Evolutionary conservation across 2,329 filamentous ascomycete genomes (phyloP).

Genomic region (Lecanoromycetidae sp.): DNA sequence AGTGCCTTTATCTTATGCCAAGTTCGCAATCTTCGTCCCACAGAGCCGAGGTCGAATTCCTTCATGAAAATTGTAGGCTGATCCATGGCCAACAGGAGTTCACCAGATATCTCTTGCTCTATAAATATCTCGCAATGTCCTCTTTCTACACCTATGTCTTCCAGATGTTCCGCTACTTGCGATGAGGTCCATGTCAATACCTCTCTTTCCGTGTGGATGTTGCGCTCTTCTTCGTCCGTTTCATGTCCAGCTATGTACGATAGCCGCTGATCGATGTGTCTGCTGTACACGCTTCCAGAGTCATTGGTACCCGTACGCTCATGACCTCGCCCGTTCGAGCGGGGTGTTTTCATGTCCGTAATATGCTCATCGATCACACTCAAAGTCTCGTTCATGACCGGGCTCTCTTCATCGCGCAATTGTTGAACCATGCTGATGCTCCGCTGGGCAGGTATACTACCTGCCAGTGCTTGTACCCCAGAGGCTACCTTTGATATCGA

Average conservation of each 20-base stretch:
- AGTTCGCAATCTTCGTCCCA: constrained; percentile 78
- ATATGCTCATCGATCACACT: constrained; percentile 97
- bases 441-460: constrained; percentile 23
- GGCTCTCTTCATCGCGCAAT: constrained; percentile 46
- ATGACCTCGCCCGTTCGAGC: constrained; percentile 41
- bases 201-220: constrained; percentile 55
- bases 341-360: constrained; percentile 62
- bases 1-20: constrained; percentile 93
- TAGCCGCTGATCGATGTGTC: constrained; percentile 59
- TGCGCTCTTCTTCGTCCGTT: constrained; percentile 82
- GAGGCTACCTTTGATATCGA: constrained; percentile 8
- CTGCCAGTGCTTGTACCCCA: constrained; percentile 1
- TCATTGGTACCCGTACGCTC: constrained; percentile 51
- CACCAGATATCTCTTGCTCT: constrained; percentile 90
- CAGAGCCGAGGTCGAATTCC: constrained; percentile 83
- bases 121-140: constrained; percentile 87
- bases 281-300: constrained; percentile 84
- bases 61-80: constrained; percentile 92
- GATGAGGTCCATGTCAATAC: constrained; percentile 69
- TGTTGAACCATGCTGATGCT: constrained; percentile 38
- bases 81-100: constrained; percentile 88
- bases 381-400: constrained; percentile 85
- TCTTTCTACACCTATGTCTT: constrained; percentile 71
- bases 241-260: constrained; percentile 92
- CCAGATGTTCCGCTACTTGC: constrained; percentile 80